Percentiles rank a stretch among this genome's conserved stretches.
These are phyloP conservation scores for Serendipita vermifera DNA, from an alignment of 768 basidiomycete species.

Conservation along the genomic window DNA sequence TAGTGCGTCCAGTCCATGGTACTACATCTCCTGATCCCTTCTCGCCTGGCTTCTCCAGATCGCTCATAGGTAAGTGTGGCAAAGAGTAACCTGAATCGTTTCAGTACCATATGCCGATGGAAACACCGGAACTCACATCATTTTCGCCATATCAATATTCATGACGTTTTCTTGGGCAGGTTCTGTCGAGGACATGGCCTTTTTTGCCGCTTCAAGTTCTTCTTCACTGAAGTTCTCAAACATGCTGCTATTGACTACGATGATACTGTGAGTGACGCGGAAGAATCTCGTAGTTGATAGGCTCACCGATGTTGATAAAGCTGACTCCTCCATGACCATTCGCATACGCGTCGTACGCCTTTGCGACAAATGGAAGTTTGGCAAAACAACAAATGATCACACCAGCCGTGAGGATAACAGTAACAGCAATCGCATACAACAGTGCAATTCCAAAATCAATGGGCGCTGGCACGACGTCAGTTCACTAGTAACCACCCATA, in stretches of 20 bases:
- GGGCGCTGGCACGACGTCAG: neutral
- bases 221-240: neutral
- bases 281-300: neutral
- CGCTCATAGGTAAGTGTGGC: constrained; percentile 16
- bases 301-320: constrained; percentile 5
- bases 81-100: constrained; percentile 14
- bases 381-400: neutral
- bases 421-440: neutral
- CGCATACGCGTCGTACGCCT: neutral
- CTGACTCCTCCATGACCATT: constrained; percentile 3
- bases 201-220: neutral
- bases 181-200: neutral
- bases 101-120: neutral
- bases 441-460: neutral
- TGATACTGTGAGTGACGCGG: neutral
- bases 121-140: constrained; percentile 12
- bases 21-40: neutral
- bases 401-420: constrained; percentile 3
- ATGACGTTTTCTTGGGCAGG: constrained; percentile 8
- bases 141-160: constrained; percentile 16
- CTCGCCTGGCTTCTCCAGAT: neutral
- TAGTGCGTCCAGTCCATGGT: neutral
- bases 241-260: neutral
- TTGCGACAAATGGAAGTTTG: neutral
- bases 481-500: too few relatives aligned